Evolutionary conservation across 2,329 filamentous ascomycete genomes (phyloP).

Genomic region (Colletotrichum abscissum): DNA sequence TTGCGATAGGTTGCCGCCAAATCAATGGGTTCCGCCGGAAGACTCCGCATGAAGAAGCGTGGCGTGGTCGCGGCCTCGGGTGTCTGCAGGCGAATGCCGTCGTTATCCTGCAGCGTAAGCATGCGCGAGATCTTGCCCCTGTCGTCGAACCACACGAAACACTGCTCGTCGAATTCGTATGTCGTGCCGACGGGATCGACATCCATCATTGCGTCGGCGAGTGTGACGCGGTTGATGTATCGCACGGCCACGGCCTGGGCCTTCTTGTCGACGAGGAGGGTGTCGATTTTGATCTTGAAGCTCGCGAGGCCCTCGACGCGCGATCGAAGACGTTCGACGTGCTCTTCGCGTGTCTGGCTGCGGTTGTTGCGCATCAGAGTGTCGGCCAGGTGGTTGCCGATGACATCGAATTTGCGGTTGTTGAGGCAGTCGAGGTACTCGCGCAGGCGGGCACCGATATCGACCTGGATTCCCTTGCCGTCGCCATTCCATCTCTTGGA

Average conservation of each 20-base stretch:
- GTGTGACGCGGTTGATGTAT: conserved; percentile 26
- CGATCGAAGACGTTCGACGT: conserved; percentile 17
- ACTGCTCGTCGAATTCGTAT: conserved; percentile 31
- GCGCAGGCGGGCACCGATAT: conserved; percentile 27
- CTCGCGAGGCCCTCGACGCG: conserved; percentile 12
- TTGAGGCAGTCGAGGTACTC: conserved; percentile 34
- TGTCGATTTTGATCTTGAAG: conserved; percentile 30
- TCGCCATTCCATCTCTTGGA: conserved; percentile 21
- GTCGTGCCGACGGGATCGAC: conserved; percentile 6
- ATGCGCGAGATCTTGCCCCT: conserved; percentile 28
- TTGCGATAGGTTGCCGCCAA: conserved; percentile 38
- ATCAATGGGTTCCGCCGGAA: conserved; percentile 16
- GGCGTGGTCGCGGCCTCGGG: conserved; percentile 21
- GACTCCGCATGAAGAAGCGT: conserved; percentile 13
- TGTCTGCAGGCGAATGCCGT: conserved; percentile 21
- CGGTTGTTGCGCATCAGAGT: conserved; percentile 17
- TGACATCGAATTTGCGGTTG: conserved; percentile 23
- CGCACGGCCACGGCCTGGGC: conserved; percentile 22
- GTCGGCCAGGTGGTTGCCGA: conserved; percentile 30
- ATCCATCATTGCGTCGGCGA: not conserved
- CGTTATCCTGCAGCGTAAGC: conserved; percentile 31
- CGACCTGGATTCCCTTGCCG: conserved; percentile 30
- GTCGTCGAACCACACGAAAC: conserved; percentile 32
- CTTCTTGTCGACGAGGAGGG: conserved; percentile 24
- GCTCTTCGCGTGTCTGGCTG: conserved; percentile 26